Base-by-base conservation (phyloP, 2,329 filamentous ascomycete genomes). In the Aspergillus sp. region DNA sequence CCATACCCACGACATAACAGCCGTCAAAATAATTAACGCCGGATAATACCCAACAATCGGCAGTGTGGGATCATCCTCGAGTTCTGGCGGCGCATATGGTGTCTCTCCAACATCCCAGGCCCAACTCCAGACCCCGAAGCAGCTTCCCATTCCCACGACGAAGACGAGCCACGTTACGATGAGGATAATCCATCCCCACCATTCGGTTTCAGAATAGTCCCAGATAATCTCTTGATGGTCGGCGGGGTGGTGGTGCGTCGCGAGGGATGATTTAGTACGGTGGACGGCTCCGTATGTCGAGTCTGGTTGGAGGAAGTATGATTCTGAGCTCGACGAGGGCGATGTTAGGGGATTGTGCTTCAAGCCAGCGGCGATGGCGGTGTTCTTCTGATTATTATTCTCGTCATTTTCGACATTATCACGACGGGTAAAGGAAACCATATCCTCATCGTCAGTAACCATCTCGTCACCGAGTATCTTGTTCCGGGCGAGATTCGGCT, bases 1-100 rank as follows among this genome's bases (percentile, higher is more conserved):
- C 93, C 93, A 98, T 5, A 97, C 89, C 93, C 93, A 98, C 15
- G 90, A 90, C 88, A 98, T 96, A 23, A 98, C 88, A 43, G 84
- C 85, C 3, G 91, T 96, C 57, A 97, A 74, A 49, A 97, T 93
- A 55, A 97, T 87, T 61, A 98, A 73, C 9, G 90, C 89, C 20
- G 93, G 93, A 70, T 98, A 98, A 69, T 98, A 98, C 7, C 94
- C 93, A 9, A 94, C 88, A 61, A 98, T 95, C 2, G 93, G 93
- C 59, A 98, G 70, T 2, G 91, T 97, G 5, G 87, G 85, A 69
- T 98, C 93, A 68, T 97, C 90, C 67, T 96, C 90, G 39, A 97
- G 76, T 71, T 97, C 91, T 3, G 91, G 91, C 44, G 91, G 91
- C 46, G 91, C 91, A 69, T 95, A 95, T 0, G 91, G 91, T 30